A percentile compares a stretch with the other conserved stretches of the same genome.
These are phyloP conservation scores for Aspergillus hancockii DNA, from an alignment of 495 filamentous ascomycete species.

Conservation along the genomic window DNA sequence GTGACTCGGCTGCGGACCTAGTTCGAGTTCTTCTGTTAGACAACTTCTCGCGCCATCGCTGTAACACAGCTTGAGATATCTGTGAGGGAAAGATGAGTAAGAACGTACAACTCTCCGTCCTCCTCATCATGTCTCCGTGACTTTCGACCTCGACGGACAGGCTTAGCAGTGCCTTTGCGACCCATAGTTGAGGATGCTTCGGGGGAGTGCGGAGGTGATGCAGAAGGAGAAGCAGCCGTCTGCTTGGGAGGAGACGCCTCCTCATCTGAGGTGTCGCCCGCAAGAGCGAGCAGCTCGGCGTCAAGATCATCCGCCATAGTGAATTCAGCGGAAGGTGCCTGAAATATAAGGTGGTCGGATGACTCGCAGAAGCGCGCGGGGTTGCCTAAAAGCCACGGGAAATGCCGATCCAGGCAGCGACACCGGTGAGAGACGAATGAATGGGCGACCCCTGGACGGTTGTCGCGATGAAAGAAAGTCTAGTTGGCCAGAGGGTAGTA, in stretches of 20 bases:
- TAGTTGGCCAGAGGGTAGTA: conserved; percentile 13
- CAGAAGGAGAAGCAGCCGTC: conserved; percentile 34
- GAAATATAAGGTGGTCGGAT: conserved; percentile 15
- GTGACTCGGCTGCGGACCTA: conserved; percentile 68
- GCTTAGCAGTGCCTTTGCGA: conserved; percentile 51
- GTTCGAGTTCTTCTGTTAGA: conserved; percentile 17
- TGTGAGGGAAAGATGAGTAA: background rate
- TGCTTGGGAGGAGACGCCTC: conserved; percentile 46
- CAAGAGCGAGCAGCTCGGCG: conserved; percentile 84
- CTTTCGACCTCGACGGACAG: conserved; percentile 44
- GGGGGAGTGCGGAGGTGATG: conserved; percentile 37
- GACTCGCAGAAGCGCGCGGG: conserved; percentile 2
- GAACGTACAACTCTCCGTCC: conserved; percentile 76
- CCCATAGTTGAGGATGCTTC: conserved; percentile 39
- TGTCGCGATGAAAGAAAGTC: conserved; percentile 15
- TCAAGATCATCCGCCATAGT: conserved; percentile 72
- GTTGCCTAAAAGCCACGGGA: conserved; percentile 6
- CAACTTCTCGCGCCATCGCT: background rate
- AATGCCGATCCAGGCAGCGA: conserved; percentile 6
- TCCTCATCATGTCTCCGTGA: conserved; percentile 58
- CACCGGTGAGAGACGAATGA: conserved; percentile 1
- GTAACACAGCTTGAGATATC: background rate
- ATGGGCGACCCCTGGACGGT: conserved; percentile 9
- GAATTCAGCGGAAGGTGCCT: conserved; percentile 20
- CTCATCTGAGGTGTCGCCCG: conserved; percentile 64